Evolutionary conservation across 2,329 filamentous ascomycete genomes (phyloP).

Genomic region (Diaporthe sp.): DNA sequence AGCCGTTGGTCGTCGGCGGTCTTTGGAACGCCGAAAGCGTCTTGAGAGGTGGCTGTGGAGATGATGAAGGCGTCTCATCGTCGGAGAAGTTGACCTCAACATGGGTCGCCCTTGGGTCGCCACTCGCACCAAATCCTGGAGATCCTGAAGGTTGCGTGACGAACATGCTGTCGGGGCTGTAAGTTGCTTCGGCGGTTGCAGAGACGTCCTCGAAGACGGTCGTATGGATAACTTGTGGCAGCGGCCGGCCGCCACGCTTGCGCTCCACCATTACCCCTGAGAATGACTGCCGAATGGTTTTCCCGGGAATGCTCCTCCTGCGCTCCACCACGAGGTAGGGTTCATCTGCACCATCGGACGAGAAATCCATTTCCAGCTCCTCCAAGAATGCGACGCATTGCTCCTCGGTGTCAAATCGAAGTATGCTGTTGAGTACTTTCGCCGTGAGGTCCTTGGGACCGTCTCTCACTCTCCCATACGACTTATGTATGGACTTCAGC

Average conservation of each 20-base stretch:
- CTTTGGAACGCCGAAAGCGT: slow-evolving; percentile 29
- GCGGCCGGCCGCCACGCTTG: slow-evolving; percentile 67
- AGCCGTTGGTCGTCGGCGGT: slow-evolving; percentile 20
- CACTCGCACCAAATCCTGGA: slow-evolving; percentile 22
- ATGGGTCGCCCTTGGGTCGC: neutral
- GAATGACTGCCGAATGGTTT: slow-evolving; percentile 68
- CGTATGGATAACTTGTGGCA: slow-evolving; percentile 69
- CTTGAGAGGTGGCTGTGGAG: slow-evolving; percentile 29
- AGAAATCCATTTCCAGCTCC: slow-evolving; percentile 69
- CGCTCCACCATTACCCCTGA: slow-evolving; percentile 71
- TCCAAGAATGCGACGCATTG: slow-evolving; percentile 77
- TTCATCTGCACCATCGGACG: slow-evolving; percentile 52
- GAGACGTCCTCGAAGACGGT: slow-evolving; percentile 63
- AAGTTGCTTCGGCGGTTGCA: slow-evolving; percentile 30
- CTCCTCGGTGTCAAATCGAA: slow-evolving; percentile 77
- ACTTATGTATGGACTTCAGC: slow-evolving; percentile 67
- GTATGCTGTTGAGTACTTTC: slow-evolving; percentile 66
- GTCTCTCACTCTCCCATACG: slow-evolving; percentile 69
- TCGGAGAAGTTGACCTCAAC: slow-evolving; percentile 36
- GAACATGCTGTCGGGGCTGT: slow-evolving; percentile 47
- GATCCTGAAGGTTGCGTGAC: slow-evolving; percentile 43
- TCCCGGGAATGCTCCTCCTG: slow-evolving; percentile 60
- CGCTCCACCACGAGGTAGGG: slow-evolving; percentile 61
- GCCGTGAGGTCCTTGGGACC: slow-evolving; percentile 73
- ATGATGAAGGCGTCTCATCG: slow-evolving; percentile 36